Evolutionary conservation across 2,329 filamentous ascomycete genomes (phyloP), one percentile per base, ranked within the genome.

Genomic region (Magnaporthiopsis poae): DNA sequence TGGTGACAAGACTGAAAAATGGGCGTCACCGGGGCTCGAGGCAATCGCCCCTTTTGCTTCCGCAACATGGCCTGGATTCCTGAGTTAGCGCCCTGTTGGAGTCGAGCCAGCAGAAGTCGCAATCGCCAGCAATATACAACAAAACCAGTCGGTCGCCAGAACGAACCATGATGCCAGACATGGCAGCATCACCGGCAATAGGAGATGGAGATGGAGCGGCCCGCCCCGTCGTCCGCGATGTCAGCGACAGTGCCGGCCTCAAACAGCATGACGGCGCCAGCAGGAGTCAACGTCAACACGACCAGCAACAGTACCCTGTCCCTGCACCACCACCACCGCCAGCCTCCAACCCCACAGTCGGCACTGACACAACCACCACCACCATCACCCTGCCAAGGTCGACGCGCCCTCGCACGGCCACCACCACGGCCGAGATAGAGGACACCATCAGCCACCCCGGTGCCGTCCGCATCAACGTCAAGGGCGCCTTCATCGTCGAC

Each of bases 381-480:
- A 31, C 64, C 35, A 13, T 21, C n/a, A 13, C 66, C 52, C 12
- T 27, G 60, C 46, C 65, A 5, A 63, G 61, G 15, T 59, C 21
- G 52, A 61, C 52, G 60, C 68, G 77, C 56, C 76, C 75, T 25
- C 74, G 77, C 68, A 80, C 77, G 25, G 75, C 75, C 68, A 85
- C 81, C 52, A 81, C 80, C 69, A 82, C 81, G 13, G 80, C 84
- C 71, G 84, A 86, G 75, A 86, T 87, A 66, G 82, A 86, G 75
- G 85, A 80, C 72, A 84, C 84, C 63, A 84, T 89, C 72, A 84
- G 79, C 66, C 84, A 85, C 71, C 86, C 86, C 2, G 86, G 86
- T 31, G 85, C 90, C 18, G 92, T 97, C 73, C 90, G 91, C 79
- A 98, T 99, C 80, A 98, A 99, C 76, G 94, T 98, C 70, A 88